Percentiles rank a stretch among this genome's conserved stretches.
phyloP scores from a whole-genome alignment of 2,329 filamentous ascomycete species.

The Arthrobotrys iridis region DNA sequence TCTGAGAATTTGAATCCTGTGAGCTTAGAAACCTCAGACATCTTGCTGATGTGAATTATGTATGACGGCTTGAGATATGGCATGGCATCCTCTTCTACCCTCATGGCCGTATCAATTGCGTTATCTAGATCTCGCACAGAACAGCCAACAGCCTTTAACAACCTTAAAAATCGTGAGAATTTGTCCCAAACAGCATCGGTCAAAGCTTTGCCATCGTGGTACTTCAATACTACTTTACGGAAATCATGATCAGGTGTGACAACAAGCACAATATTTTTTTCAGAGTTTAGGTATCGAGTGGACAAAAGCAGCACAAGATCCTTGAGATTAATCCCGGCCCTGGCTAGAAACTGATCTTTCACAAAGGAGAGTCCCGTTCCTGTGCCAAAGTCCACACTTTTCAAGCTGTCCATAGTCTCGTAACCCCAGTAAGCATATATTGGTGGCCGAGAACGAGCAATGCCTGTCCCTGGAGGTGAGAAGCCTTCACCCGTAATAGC shows the following conservation, averaged over 20 bases:
- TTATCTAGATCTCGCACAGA: neutral
- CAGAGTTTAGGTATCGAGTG: neutral
- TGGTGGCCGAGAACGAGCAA: neutral
- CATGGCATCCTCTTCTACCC: neutral
- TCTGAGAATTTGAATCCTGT: neutral
- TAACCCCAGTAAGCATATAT: neutral
- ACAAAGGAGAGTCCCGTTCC: neutral
- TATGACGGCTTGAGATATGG: neutral
- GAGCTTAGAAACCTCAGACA: neutral
- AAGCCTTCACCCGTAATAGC: conserved; percentile 5
- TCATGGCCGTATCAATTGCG: neutral
- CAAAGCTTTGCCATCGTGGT: neutral
- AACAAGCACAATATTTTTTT: neutral
- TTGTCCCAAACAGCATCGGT: neutral
- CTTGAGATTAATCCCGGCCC: neutral
- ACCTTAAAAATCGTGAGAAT: neutral
- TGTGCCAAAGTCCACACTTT: neutral
- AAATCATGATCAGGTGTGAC: neutral
- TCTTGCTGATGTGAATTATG: neutral
- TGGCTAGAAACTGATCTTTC: neutral
- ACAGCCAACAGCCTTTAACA: neutral
- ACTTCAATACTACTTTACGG: neutral
- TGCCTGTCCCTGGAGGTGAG: too few species aligned
- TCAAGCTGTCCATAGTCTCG: neutral
- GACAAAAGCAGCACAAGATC: neutral